Percentiles rank a stretch among this genome's conserved stretches.
phyloP scores from a whole-genome alignment of 441 rosid species.

The Francoa sonchifolia region DNA sequence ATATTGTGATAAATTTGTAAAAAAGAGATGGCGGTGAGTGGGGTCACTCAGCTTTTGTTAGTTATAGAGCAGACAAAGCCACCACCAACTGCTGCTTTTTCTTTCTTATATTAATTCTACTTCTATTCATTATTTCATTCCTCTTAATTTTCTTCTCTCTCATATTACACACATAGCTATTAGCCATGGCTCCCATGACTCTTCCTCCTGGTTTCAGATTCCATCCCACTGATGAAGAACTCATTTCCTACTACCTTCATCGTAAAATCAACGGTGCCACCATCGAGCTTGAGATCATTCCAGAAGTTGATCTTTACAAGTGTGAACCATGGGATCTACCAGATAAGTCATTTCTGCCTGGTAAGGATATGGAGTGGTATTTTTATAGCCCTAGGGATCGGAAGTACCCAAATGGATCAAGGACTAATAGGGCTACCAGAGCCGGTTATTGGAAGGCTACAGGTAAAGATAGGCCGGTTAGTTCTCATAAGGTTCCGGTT shows the following conservation, averaged over 20 bases:
- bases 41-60: no score
- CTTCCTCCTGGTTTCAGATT: constrained; percentile 97
- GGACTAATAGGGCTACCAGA: constrained; percentile 89
- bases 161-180: no score
- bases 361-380: constrained; percentile 96
- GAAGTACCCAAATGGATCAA: constrained; percentile 91
- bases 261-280: constrained; percentile 74
- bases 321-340: constrained; percentile 87
- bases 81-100: no score
- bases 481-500: constrained; percentile 58
- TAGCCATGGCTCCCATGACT: no score
- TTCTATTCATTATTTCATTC: no score
- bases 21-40: no score
- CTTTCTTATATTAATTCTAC: no score
- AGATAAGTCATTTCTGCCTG: no score
- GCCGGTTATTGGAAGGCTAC: constrained; percentile 98
- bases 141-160: no score
- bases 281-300: constrained; percentile 64
- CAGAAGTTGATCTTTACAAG: constrained; percentile 82
- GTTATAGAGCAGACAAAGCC: no score
- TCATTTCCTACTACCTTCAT: constrained; percentile 74
- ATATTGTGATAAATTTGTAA: no score
- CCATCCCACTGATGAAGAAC: constrained; percentile 94
- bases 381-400: constrained; percentile 87
- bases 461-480: constrained; percentile 80